Evolutionary conservation across 208 protist species (phyloP), one percentile per base, ranked within the genome.

Genomic region (Tritrichomonas foetus): DNA sequence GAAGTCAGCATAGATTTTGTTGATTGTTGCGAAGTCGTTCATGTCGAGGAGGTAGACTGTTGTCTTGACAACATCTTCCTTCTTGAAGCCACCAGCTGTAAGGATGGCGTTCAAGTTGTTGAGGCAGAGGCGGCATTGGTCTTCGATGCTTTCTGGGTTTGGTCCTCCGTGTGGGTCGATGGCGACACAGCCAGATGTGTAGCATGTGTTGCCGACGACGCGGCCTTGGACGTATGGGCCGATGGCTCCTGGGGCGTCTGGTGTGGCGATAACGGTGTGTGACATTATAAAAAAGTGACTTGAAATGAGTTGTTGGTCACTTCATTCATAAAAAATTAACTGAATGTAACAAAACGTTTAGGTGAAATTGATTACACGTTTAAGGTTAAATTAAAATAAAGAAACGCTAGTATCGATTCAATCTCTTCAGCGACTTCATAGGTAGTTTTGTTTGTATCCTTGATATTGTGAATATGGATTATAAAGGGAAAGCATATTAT

Each of bases 191-290:
- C 78, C 78, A 39, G 41, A 89, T 89, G 78, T 53, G 78, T 57
- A 89, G 47, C 53, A 47, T 5, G 47, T 57, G 47, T 61, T 53
- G 3, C 30, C 78, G 78, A 44, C 2, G 8, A 89, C 47, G 39
- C 78, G 78, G 5, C 14, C 78, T 49, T 89, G 78, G 30, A 25
- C 44, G 5, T 89, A 89, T 89, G 78, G 78, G 78, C 47, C 78
- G 30, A 89, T 89, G 41, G 78, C 78, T 61, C 41, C 78, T 89
- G 78, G 78, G 20, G 41, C 78, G 47, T 89, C 47, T 57, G 16
- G 47, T 89, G 78, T 89, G 41, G 14, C 44, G 47, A 89, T 89
- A 33, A 89, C 47, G 27, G 30, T 50, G 25, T n/a, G n/a, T n/a
- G 47, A 39, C 78, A 89, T 89, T 57, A 39, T 27, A 89, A 50